phyloP scores from a whole-genome alignment of 2,329 filamentous ascomycete species.

The Pyricularia sp. region DNA sequence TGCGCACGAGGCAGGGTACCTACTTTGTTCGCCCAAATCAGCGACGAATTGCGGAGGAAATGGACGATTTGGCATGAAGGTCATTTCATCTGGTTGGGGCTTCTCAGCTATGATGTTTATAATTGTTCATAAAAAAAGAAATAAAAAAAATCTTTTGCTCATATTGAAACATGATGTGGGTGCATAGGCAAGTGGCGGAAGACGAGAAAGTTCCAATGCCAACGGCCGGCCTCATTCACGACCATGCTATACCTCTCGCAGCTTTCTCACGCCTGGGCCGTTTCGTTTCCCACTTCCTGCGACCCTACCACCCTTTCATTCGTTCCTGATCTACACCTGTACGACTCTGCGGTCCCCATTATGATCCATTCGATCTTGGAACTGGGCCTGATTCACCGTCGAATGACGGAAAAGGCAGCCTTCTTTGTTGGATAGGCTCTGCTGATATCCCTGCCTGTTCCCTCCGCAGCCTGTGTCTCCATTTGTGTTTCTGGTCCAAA shows the following conservation, averaged over 20 bases:
- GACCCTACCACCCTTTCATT: background rate
- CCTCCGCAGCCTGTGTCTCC: background rate
- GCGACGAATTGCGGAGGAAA: background rate
- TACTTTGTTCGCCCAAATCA: background rate
- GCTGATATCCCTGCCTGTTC: background rate
- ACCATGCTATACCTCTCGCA: background rate
- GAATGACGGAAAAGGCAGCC: background rate
- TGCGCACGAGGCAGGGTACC: background rate
- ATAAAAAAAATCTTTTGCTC: too few relatives aligned
- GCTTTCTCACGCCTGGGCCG: background rate
- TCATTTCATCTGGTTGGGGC: background rate
- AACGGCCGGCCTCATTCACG: background rate
- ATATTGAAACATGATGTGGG: background rate
- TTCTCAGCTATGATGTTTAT: background rate
- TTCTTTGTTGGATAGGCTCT: background rate
- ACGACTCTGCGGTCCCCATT: background rate
- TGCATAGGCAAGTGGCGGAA: background rate
- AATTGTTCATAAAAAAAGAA: too few relatives aligned
- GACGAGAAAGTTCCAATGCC: background rate
- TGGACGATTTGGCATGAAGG: background rate
- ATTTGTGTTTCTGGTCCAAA: background rate
- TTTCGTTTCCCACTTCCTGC: conserved; percentile 1
- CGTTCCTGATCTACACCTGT: background rate
- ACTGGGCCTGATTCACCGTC: background rate
- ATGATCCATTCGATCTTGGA: background rate